Base-by-base conservation (phyloP, 2,329 filamentous ascomycete species). In the Apiospora phragmitis region DNA sequence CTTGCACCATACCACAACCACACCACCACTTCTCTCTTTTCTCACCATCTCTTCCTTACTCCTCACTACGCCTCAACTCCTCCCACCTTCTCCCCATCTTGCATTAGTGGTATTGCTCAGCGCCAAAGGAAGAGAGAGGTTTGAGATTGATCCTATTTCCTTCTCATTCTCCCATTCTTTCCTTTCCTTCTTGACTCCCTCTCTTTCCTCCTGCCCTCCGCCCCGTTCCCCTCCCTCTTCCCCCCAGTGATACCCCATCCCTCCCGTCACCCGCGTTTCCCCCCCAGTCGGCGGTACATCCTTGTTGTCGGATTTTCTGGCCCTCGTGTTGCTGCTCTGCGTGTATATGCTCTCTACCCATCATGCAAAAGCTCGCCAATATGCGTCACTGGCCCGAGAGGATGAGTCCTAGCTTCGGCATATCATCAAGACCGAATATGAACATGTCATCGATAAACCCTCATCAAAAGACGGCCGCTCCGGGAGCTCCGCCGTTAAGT, bases 351-450 rank as follows among this genome's bases (percentile, higher is more conserved):
- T 29, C 45, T 68, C 32, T 32, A 55, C 45, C 68, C 86, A 90
- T 78, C 79, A 92, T 92, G 90, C 91, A 92, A 84, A 92, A 91
- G 84, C 82, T 92, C 82, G 88, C 89, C 81, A 91, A 90, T 79
- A 91, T 92, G 89, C 89, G 90, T 86, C 89, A 91, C 85, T 92
- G 90, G 90, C 88, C 89, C 80, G 89, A 91, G 83, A 87, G 89
- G 86, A 91, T 91, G 87, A 90, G 87, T 79, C 89, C 89, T 77
- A 90, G 88, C 81, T 91, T 91, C 77, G 87, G 88, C 81, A 91
- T 91, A 86, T 87, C 83, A 68, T 84, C 81, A 72, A 78, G 89
- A 77, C 86, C 86, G 71, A 86, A 85, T 73, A 84, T 86, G 83
- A 87, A 87, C 74, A 87, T 89, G 81, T 85, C 87, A 72, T 80